These are phyloP conservation scores for Cetraspora pellucida DNA, from an alignment of 192 early-diverging fungal genomes.

Conservation along the genomic window DNA sequence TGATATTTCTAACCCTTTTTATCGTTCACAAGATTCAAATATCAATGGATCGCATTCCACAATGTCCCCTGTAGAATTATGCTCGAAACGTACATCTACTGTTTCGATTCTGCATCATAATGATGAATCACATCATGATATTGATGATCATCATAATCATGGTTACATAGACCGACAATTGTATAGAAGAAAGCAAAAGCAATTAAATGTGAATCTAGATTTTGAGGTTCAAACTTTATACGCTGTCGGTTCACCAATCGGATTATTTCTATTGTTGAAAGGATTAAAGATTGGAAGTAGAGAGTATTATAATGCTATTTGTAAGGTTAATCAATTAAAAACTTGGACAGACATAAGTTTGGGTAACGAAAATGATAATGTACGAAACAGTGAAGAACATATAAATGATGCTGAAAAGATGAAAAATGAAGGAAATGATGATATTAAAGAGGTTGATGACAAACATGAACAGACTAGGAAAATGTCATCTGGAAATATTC, in stretches of 20 bases:
- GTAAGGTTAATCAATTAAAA: not conserved
- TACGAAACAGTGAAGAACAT: not conserved
- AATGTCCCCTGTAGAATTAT: too few relatives aligned
- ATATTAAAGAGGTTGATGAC: not conserved
- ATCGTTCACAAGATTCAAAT: too few relatives aligned
- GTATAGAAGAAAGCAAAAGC: slow-evolving; percentile 12
- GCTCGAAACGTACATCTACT: too few relatives aligned
- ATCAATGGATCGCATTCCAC: too few relatives aligned
- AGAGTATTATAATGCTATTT: slow-evolving; percentile 8
- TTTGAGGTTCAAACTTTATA: slow-evolving; percentile 79
- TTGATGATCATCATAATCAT: too few relatives aligned
- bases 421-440: not conserved
- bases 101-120: slow-evolving; percentile 11
- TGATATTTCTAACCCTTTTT: too few relatives aligned
- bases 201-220: slow-evolving; percentile 51
- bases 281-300: slow-evolving; percentile 65
- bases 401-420: not conserved
- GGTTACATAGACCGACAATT: not conserved
- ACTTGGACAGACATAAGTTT: not conserved
- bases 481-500: too few relatives aligned
- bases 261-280: slow-evolving; percentile 76
- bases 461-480: not conserved
- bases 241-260: slow-evolving; percentile 81
- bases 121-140: not conserved
- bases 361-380: not conserved